Percentiles rank a stretch among this genome's conserved stretches.
These are phyloP conservation scores for Mycena olivaceomarginata DNA, from an alignment of 768 basidiomycete genomes.

Conservation along the genomic window DNA sequence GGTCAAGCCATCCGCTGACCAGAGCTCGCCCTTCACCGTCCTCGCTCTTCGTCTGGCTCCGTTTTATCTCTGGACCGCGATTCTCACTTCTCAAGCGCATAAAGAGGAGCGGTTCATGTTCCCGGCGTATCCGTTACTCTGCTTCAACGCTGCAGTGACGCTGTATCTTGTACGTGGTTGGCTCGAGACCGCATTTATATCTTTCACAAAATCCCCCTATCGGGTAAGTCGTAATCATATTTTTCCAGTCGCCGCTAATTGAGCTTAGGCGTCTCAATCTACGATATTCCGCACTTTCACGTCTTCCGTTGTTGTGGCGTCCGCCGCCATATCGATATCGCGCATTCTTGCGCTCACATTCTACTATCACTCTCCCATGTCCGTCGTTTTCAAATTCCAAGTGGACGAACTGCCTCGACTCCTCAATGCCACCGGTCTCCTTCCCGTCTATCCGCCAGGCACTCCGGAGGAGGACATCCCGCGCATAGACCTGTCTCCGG, in stretches of 20 bases:
- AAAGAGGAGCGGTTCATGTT: constrained; percentile 99
- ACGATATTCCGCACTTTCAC: constrained; percentile 87
- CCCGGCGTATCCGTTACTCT: constrained; percentile 92
- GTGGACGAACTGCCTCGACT: constrained; percentile 87
- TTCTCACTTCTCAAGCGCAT: constrained; percentile 90
- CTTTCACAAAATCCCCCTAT: constrained; percentile 89
- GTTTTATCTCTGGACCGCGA: constrained; percentile 92
- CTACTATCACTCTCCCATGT: constrained; percentile 95
- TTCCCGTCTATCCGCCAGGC: constrained; percentile 65
- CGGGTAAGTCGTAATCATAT: constrained; percentile 68
- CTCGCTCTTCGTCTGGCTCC: constrained; percentile 89
- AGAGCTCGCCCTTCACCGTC: constrained; percentile 88
- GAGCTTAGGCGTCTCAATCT: constrained; percentile 82
- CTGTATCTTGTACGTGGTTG: constrained; percentile 91
- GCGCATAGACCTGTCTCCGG: constrained; percentile 79
- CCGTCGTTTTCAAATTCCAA: constrained; percentile 83
- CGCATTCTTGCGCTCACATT: constrained; percentile 89
- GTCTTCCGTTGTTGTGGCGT: constrained; percentile 77
- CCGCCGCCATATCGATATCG: constrained; percentile 83
- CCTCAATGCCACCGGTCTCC: constrained; percentile 81
- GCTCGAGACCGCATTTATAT: constrained; percentile 87
- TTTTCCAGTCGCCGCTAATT: constrained; percentile 15
- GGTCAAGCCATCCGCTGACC: constrained; percentile 66
- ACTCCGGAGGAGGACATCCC: constrained; percentile 64
- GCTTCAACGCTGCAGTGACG: constrained; percentile 95